phyloP scores from a whole-genome alignment of 805 yeast species.

The Saccharomyces eubayanus region DNA sequence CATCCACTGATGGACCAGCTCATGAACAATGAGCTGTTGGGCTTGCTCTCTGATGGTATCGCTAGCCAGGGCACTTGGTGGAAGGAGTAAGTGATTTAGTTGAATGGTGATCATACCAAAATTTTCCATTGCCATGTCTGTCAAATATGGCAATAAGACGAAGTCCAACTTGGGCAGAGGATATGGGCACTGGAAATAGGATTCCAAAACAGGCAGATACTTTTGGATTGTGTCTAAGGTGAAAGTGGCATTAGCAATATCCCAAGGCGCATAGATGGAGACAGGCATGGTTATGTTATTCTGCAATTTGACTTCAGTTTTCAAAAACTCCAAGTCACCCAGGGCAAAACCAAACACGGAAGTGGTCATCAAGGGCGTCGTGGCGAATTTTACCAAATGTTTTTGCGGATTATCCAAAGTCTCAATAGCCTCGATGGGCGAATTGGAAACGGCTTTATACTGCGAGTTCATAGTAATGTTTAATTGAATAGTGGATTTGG shows the following conservation, averaged over 20 bases:
- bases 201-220: constrained; percentile 42
- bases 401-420: constrained; percentile 2
- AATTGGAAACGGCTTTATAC: constrained; percentile 47
- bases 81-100: constrained; percentile 40
- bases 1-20: constrained; percentile 72
- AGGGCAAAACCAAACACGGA: constrained; percentile 60
- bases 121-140: constrained; percentile 78
- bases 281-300: constrained; percentile 35
- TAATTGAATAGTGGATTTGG: constrained; percentile 45
- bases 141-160: constrained; percentile 58
- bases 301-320: constrained; percentile 27
- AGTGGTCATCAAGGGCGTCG: constrained; percentile 52
- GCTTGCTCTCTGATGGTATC: constrained; percentile 29
- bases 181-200: constrained; percentile 37
- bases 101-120: constrained; percentile 61
- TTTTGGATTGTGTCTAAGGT: constrained; percentile 42
- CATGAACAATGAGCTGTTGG: constrained; percentile 58
- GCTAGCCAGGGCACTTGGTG: constrained; percentile 27
- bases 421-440: constrained; percentile 28
- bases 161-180: constrained; percentile 63
- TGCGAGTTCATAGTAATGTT: constrained; percentile 37
- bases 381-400: constrained; percentile 38
- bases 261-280: constrained; percentile 46
- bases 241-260: constrained; percentile 38
- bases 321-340: constrained; percentile 57